Evolutionary conservation across 176 grass and related monocot genomes (phyloP).

Genomic region (Zoysia japonica): DNA sequence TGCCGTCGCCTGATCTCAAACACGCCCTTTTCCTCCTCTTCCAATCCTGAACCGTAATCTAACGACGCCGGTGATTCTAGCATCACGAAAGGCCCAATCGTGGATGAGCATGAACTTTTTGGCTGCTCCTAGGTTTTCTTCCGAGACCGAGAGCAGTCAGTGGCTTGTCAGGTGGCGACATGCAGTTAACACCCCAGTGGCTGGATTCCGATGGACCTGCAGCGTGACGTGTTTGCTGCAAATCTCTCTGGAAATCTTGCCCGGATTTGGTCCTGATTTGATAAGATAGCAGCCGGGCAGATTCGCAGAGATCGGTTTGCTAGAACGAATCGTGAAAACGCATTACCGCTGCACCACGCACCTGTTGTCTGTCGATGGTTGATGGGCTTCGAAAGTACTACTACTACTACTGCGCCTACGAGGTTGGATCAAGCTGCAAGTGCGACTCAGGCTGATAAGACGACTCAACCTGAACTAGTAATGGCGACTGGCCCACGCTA

Average conservation of each 20-base stretch:
- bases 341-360: slow-evolving; percentile 33
- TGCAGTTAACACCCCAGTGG: neutral
- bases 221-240: slow-evolving; percentile 21
- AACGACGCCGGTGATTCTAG: neutral
- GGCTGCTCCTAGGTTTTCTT: slow-evolving; percentile 36
- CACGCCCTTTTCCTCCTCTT: neutral
- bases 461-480: too few species aligned
- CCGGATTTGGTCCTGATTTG: slow-evolving; percentile 52
- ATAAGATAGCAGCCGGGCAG: slow-evolving; percentile 15
- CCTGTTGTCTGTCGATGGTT: slow-evolving; percentile 19
- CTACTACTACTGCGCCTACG: neutral
- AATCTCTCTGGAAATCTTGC: slow-evolving; percentile 38
- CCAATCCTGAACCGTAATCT: slow-evolving; percentile 19
- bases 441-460: neutral
- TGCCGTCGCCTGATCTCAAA: slow-evolving; percentile 1
- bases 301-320: slow-evolving; percentile 32
- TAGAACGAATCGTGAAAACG: slow-evolving; percentile 15
- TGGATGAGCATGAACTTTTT: slow-evolving; percentile 1
- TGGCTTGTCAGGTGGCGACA: slow-evolving; percentile 32
- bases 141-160: neutral
- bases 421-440: neutral
- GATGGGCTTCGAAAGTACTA: slow-evolving; percentile 3
- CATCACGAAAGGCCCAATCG: neutral
- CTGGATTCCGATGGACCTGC: slow-evolving; percentile 16
- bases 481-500: too few species aligned